Base-by-base conservation (phyloP, 805 yeast genomes). In the Pichia phayaonensis region DNA sequence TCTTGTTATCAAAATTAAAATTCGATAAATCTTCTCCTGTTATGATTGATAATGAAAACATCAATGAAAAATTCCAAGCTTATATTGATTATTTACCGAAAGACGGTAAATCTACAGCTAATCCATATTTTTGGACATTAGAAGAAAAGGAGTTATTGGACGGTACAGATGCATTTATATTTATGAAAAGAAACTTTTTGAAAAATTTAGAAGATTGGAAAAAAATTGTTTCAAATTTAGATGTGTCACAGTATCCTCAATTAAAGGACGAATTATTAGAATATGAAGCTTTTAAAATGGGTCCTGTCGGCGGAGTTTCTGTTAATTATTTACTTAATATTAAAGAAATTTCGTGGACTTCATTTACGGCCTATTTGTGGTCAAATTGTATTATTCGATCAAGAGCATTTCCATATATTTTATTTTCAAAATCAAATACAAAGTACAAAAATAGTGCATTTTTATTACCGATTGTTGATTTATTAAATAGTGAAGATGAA, bases 371-470 rank as follows among this genome's bases (percentile, higher is more conserved):
- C 7, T 90, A 83, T 61, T 61, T 84, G 6, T 90, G 97, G 96
- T 80, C 95, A 0, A 69, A 76, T 41, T 71, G 78, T 44, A 84
- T 87, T 15, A 74, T 86, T 55, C 75, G 81, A 12, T 83, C 96
- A 1, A 74, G 97, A 55, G 85, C 94, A 0, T 90, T 90, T 61
- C 97, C 97, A 1, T 75, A 78, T 46, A 65, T 86, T 40, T 60
- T 89, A n/a, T 56, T 80, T n/a, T 70, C 71, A 20, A 52, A 60
- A 15, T 63, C 64, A 10, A 24, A n/a, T 18, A 56, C 64, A 21
- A 63, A 44, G 15, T 39, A 55, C n/a, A 43, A 46, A 1, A 66
- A 67, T 40, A 77, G 75, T 53, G 88, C 86, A 8, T 82, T 90
- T 65, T 66, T 90, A 40, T 64, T 83, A n/a, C 97, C 97, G 2